Percentiles rank a stretch among this genome's conserved stretches.
Evolutionary conservation across 1,284 basidiomycete genomes (phyloP).

Genomic region (Irpex lacteus): DNA sequence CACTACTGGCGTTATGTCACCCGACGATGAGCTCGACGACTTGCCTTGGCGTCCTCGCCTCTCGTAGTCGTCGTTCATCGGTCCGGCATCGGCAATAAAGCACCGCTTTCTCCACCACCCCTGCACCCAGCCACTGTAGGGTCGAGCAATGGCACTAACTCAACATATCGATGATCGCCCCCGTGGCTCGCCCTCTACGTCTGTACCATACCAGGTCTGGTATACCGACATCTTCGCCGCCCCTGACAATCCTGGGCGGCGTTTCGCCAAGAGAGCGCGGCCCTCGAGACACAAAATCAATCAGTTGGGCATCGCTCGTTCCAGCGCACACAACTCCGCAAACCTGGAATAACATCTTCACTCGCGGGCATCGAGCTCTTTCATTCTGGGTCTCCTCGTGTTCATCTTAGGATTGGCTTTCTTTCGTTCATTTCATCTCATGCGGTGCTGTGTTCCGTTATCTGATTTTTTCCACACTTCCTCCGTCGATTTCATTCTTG

Average conservation of each 20-base stretch:
- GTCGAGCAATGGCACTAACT: background rate
- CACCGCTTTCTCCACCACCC: background rate
- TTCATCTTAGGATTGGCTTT: background rate
- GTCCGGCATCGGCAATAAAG: constrained; percentile 5
- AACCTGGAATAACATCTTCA: background rate
- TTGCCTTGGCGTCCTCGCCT: background rate
- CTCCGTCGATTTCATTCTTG: background rate
- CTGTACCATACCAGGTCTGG: background rate
- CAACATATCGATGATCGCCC: constrained; percentile 3
- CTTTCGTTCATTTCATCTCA: background rate
- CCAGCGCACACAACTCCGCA: background rate
- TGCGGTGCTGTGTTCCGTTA: background rate
- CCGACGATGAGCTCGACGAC: constrained; percentile 42
- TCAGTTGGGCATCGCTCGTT: background rate
- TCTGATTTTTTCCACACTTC: background rate
- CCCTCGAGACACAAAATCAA: background rate
- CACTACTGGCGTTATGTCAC: constrained; percentile 67
- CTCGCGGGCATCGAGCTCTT: background rate
- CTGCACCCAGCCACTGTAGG: background rate
- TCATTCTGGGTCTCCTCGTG: background rate
- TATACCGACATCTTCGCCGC: background rate
- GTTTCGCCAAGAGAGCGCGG: background rate
- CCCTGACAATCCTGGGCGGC: background rate
- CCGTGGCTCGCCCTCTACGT: background rate
- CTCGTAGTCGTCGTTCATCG: constrained; percentile 5